Base-by-base conservation (phyloP, 2,329 filamentous ascomycete genomes). In the Purpureocillium lavendulum region DNA sequence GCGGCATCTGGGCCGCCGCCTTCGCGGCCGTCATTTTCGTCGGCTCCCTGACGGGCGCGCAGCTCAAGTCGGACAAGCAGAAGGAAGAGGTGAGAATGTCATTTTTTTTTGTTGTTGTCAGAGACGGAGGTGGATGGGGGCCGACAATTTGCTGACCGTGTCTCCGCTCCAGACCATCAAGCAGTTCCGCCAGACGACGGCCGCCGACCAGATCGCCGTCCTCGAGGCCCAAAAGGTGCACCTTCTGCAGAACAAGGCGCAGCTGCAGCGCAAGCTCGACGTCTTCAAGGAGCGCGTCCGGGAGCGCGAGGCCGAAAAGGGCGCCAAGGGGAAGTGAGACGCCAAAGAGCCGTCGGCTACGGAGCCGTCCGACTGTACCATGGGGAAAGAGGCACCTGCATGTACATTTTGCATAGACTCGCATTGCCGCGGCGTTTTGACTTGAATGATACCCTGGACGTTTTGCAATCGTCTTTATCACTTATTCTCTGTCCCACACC, bases 31-130 rank as follows among this genome's bases (percentile, higher is more conserved):
- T 70, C 41, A 61, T 70, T 43, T 57, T 65, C 42, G 66, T 70
- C 26, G 69, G 69, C 42, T 54, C 65, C 33, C 58, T 69, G 35
- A 71, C 70, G 40, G 70, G 70, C 38, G 70, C 70, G 7, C 65
- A 66, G 34, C 51, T 73, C 34, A 73, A 72, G 55, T 61, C 62
- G 35, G 65, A 70, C 43, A 58, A 64, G 42, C 67, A 73, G 45
- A 70, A 63, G 48, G 55, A 60, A 45, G 54, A 67, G 49, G 69
- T 30, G 11, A 14, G 29, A n/a, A n/a, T n/a, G n/a, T n/a, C n/a
- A n/a, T n/a, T n/a, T 30, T 26, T 26, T 5, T 26, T 10, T 26
- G 21, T n/a, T n/a, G n/a, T n/a, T n/a, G n/a, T n/a, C n/a, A n/a
- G n/a, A n/a, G n/a, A n/a, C n/a, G n/a, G n/a, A n/a, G n/a, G n/a